These are phyloP conservation scores for Durotheca rogersii DNA, from an alignment of 495 filamentous ascomycete species.

Conservation along the genomic window DNA sequence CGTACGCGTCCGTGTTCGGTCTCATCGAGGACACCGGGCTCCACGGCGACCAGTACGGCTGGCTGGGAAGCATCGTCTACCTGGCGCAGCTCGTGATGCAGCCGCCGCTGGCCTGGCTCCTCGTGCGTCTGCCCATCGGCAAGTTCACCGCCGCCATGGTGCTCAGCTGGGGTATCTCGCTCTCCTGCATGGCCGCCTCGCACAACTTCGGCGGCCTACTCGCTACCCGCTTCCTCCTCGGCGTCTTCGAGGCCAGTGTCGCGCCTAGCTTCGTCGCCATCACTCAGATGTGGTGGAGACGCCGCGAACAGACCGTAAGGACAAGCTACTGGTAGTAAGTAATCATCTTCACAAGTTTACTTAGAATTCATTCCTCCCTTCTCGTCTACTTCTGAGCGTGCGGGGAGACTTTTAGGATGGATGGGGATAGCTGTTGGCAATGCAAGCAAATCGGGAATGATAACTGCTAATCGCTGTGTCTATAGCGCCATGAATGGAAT, in stretches of 20 bases:
- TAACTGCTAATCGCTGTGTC: too few relatives aligned
- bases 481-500: conserved; percentile 55
- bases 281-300: conserved; percentile 64
- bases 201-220: conserved; percentile 41
- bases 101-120: conserved; percentile 30
- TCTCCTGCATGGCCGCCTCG: conserved; percentile 31
- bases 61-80: conserved; percentile 36
- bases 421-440: too few relatives aligned
- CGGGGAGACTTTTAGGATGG: too few relatives aligned
- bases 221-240: conserved; percentile 29
- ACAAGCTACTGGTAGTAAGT: conserved; percentile 58
- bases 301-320: conserved; percentile 59
- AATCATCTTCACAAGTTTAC: not conserved
- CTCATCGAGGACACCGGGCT: conserved; percentile 29
- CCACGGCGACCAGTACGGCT: conserved; percentile 29
- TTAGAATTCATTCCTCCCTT: conserved; percentile 15
- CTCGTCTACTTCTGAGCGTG: too few relatives aligned
- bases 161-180: conserved; percentile 30
- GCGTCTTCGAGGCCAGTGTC: conserved; percentile 36
- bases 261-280: conserved; percentile 61
- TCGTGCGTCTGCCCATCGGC: conserved; percentile 42
- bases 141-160: conserved; percentile 35
- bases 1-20: conserved; percentile 37
- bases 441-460: not conserved
- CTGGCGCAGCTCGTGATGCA: conserved; percentile 34